Evolutionary conservation across 1,139 yeast genomes (phyloP).

Genomic region (Pichia norvegensis): DNA sequence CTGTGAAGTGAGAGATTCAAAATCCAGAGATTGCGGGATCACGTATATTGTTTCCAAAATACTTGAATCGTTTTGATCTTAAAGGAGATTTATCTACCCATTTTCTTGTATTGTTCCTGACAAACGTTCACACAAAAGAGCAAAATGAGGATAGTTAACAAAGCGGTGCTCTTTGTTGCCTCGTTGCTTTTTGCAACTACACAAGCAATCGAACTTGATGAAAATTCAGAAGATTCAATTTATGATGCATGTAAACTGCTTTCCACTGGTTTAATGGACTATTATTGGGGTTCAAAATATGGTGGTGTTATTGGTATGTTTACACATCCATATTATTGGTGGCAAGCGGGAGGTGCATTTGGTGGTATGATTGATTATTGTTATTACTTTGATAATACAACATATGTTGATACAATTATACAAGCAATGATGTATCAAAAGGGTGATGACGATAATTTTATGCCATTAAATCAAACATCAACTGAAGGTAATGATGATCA

Average conservation of each 20-base stretch:
- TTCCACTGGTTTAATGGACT: constrained; percentile 72
- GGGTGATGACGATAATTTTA: constrained; percentile 68
- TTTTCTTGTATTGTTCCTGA: no score
- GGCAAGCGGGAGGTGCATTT: constrained; percentile 99
- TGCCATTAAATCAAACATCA: constrained; percentile 86
- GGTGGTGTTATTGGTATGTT: constrained; percentile 87
- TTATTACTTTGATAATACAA: constrained; percentile 62
- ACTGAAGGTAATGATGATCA: constrained; percentile 93
- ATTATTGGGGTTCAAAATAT: constrained; percentile 60
- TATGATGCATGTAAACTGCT: constrained; percentile 49
- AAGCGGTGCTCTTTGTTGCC: background rate
- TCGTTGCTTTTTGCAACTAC: constrained; percentile 1
- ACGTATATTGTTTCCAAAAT: no score
- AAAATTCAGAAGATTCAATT: constrained; percentile 32
- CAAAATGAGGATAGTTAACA: background rate
- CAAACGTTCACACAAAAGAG: background rate
- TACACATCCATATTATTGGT: constrained; percentile 86
- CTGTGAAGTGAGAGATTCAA: no score
- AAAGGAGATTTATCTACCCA: no score
- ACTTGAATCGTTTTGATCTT: no score
- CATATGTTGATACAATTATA: constrained; percentile 52
- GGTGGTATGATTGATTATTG: constrained; percentile 77
- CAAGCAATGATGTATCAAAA: constrained; percentile 65
- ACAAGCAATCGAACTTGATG: constrained; percentile 27
- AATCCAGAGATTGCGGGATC: no score